Conservation (phyloP, 495 filamentous ascomycete species). For the Talaromyces wortmannii region DNA sequence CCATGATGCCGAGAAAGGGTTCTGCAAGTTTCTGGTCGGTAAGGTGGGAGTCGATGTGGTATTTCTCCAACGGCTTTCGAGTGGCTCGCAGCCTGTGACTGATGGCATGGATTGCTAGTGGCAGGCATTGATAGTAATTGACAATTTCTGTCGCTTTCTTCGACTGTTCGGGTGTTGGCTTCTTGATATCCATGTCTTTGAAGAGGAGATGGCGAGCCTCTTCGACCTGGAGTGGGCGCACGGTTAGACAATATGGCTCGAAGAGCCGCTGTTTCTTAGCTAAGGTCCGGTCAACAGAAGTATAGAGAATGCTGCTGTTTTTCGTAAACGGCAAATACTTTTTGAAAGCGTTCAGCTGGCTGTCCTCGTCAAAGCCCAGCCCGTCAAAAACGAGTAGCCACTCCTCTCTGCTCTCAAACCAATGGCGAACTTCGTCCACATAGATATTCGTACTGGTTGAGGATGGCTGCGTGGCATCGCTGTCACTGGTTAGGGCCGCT, state of each 20-base stretch:
- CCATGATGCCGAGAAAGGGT: constrained; percentile 63
- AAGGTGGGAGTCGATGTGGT: constrained; percentile 58
- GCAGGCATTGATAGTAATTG: constrained; percentile 61
- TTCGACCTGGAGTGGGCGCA: constrained; percentile 52
- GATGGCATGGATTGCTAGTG: constrained; percentile 72
- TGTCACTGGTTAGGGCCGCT: constrained; percentile 41
- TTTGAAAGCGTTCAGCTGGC: constrained; percentile 48
- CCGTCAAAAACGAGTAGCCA: constrained; percentile 79
- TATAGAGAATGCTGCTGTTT: constrained; percentile 69
- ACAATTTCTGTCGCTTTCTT: constrained; percentile 60
- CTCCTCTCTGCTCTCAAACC: constrained; percentile 62
- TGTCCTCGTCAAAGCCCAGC: constrained; percentile 55
- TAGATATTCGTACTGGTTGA: constrained; percentile 44
- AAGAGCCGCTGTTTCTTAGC: constrained; percentile 63
- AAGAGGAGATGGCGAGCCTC: constrained; percentile 53
- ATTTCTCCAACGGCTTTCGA: constrained; percentile 61
- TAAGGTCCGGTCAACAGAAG: constrained; percentile 61
- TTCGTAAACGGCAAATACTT: constrained; percentile 64
- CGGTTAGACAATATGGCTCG: constrained; percentile 64
- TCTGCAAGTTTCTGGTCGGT: constrained; percentile 61
- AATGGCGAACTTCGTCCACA: constrained; percentile 54
- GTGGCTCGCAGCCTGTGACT: constrained; percentile 68
- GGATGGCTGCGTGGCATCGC: constrained; percentile 14
- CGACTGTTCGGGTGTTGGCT: constrained; percentile 47
- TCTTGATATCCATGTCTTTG: constrained; percentile 46